Percentiles rank a stretch among this genome's conserved stretches.
phyloP scores from a whole-genome alignment of 352 stramenopile species.

The Pythium guiyangense region DNA sequence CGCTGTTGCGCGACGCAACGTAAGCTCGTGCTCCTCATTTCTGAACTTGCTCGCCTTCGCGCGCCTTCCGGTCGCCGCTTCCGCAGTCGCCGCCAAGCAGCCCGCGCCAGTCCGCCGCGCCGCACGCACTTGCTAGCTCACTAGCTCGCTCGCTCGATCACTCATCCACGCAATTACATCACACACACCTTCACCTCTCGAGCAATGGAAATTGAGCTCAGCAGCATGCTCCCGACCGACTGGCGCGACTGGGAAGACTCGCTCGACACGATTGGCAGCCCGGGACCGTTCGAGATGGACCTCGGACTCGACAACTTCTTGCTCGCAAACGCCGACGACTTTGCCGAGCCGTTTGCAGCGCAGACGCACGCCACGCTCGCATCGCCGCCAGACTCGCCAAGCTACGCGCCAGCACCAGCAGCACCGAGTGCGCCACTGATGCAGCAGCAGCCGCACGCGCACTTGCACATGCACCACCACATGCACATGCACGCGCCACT shows the following conservation, averaged over 20 bases:
- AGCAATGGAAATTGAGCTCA: slow-evolving; percentile 17
- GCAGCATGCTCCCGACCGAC: slow-evolving; percentile 19
- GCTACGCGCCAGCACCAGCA: slow-evolving; percentile 8
- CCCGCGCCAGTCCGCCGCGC: neutral
- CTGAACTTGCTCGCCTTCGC: slow-evolving; percentile 16
- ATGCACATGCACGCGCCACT: neutral
- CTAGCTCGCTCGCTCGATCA: no score
- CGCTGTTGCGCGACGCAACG: neutral
- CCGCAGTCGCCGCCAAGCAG: neutral
- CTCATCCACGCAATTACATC: neutral
- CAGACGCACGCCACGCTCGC: slow-evolving; percentile 8
- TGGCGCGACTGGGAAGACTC: slow-evolving; percentile 44
- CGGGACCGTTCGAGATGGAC: slow-evolving; percentile 41
- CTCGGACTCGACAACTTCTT: slow-evolving; percentile 62
- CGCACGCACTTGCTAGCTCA: neutral
- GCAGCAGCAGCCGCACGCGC: slow-evolving; percentile 12
- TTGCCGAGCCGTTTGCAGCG: slow-evolving; percentile 41
- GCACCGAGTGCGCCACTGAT: neutral
- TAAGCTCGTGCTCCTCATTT: slow-evolving; percentile 12
- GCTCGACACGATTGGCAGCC: slow-evolving; percentile 23
- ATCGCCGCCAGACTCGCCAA: slow-evolving; percentile 23
- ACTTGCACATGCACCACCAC: slow-evolving; percentile 10
- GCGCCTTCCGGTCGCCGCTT: neutral
- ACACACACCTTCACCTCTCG: neutral
- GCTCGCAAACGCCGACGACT: slow-evolving; percentile 50